A percentile compares a stretch with the other conserved stretches of the same genome.
phyloP scores from a whole-genome alignment of 2,329 filamentous ascomycete genomes.

The Colletotrichum spinosum region DNA sequence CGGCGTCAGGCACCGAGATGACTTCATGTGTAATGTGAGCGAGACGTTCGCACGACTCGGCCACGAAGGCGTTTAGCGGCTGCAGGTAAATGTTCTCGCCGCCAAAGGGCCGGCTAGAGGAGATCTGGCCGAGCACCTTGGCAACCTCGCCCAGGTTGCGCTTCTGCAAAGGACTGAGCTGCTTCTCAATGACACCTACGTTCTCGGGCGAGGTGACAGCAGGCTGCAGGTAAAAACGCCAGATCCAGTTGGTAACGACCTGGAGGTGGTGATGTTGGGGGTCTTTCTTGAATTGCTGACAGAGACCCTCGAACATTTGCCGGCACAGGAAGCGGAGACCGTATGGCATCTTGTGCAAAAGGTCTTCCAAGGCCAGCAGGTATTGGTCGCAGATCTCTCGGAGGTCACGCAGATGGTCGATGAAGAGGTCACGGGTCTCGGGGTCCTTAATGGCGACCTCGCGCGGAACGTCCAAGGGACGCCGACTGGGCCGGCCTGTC shows the following conservation, averaged over 20 bases:
- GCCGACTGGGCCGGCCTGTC: constrained; percentile 84
- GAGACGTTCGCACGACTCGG: constrained; percentile 84
- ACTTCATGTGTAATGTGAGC: constrained; percentile 80
- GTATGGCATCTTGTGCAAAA: constrained; percentile 89
- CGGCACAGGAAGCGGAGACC: constrained; percentile 89
- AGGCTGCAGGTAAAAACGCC: constrained; percentile 93
- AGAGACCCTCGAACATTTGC: constrained; percentile 84
- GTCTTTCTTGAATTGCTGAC: constrained; percentile 82
- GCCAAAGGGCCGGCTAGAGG: constrained; percentile 89
- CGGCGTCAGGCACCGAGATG: constrained; percentile 86
- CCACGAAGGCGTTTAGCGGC: constrained; percentile 91
- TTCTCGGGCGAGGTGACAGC: constrained; percentile 91
- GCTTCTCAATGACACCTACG: constrained; percentile 91
- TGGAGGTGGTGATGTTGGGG: constrained; percentile 82
- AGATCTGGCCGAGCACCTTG: constrained; percentile 91
- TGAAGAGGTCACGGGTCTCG: constrained; percentile 92
- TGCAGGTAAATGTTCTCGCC: constrained; percentile 96
- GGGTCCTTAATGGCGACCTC: constrained; percentile 96
- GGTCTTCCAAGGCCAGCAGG: constrained; percentile 83
- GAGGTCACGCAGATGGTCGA: constrained; percentile 92
- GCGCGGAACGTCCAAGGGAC: constrained; percentile 85
- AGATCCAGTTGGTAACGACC: constrained; percentile 89
- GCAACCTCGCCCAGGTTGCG: constrained; percentile 90
- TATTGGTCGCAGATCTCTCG: constrained; percentile 95
- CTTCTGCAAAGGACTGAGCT: constrained; percentile 90